Evolutionary conservation across 2,329 filamentous ascomycete genomes (phyloP).

Genomic region (Curvularia spicifera): DNA sequence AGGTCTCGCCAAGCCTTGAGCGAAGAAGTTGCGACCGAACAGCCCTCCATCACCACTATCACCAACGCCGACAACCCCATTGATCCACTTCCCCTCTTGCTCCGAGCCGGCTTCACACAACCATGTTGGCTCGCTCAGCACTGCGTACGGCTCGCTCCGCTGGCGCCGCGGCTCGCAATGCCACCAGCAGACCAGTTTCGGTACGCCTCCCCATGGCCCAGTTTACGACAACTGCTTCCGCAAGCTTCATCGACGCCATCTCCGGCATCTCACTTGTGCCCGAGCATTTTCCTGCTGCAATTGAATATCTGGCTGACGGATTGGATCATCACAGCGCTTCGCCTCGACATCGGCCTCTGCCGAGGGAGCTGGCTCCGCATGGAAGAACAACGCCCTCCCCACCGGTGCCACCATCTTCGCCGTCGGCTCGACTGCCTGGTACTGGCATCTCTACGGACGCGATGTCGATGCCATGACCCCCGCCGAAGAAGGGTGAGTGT

Average conservation of each 20-base stretch:
- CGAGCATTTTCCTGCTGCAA: constrained; percentile 29
- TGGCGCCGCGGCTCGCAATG: constrained; percentile 77
- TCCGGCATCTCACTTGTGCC: constrained; percentile 16
- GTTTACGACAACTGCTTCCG: constrained; percentile 32
- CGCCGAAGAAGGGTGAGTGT: constrained; percentile 94
- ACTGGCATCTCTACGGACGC: constrained; percentile 94
- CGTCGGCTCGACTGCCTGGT: constrained; percentile 91
- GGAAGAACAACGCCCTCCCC: constrained; percentile 85
- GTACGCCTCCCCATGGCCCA: constrained; percentile 50
- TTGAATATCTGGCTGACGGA: constrained; percentile 43
- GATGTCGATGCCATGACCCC: constrained; percentile 88
- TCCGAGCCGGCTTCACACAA: constrained; percentile 55
- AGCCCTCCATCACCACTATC: constrained; percentile 34
- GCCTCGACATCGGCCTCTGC: constrained; percentile 74
- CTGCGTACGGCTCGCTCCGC: constrained; percentile 87
- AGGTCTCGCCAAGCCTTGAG: constrained; percentile 24
- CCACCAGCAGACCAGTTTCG: constrained; percentile 54
- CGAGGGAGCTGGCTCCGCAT: constrained; percentile 74
- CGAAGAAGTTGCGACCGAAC: constrained; percentile 26
- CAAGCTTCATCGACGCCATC: constrained; percentile 38
- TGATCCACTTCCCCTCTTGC: constrained; percentile 43
- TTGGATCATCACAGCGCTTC: constrained; percentile 56
- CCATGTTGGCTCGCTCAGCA: constrained; percentile 92
- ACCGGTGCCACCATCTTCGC: constrained; percentile 85
- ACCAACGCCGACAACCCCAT: constrained; percentile 43